phyloP scores from a whole-genome alignment of 2,329 filamentous ascomycete genomes.

The Colletotrichum lupini region DNA sequence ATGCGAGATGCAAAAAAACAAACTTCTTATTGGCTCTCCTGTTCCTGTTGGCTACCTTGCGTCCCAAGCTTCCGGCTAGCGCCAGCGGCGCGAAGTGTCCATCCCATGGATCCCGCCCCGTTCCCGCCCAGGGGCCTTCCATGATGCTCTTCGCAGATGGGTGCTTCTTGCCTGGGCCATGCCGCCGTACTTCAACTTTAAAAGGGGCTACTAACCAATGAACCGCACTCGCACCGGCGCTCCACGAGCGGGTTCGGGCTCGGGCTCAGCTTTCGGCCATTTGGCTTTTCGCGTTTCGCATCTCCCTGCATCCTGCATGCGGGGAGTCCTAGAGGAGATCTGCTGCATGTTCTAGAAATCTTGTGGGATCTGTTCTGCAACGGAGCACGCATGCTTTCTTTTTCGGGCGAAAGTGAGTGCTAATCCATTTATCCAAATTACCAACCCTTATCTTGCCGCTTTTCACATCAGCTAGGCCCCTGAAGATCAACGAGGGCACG shows the following conservation, averaged over 20 bases:
- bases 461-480: not conserved
- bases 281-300: conserved; percentile 14
- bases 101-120: conserved; percentile 32
- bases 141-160: conserved; percentile 23
- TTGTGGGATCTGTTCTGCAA: conserved; percentile 31
- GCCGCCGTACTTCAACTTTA: conserved; percentile 17
- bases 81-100: conserved; percentile 24
- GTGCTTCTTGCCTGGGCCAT: conserved; percentile 6
- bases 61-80: conserved; percentile 29
- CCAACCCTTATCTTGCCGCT: not conserved
- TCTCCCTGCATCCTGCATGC: conserved; percentile 28
- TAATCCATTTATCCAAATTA: not conserved
- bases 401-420: not conserved
- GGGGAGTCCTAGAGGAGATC: conserved; percentile 24
- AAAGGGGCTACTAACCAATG: not conserved
- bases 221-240: conserved; percentile 15
- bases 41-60: not conserved
- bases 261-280: conserved; percentile 19
- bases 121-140: conserved; percentile 33
- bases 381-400: conserved; percentile 20
- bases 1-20: not conserved
- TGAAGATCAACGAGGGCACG: not conserved
- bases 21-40: not conserved
- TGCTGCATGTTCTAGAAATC: conserved; percentile 32
- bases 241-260: conserved; percentile 21